Conservation (phyloP, 805 yeast species). For the Saccharomycopsis guyanensis region DNA sequence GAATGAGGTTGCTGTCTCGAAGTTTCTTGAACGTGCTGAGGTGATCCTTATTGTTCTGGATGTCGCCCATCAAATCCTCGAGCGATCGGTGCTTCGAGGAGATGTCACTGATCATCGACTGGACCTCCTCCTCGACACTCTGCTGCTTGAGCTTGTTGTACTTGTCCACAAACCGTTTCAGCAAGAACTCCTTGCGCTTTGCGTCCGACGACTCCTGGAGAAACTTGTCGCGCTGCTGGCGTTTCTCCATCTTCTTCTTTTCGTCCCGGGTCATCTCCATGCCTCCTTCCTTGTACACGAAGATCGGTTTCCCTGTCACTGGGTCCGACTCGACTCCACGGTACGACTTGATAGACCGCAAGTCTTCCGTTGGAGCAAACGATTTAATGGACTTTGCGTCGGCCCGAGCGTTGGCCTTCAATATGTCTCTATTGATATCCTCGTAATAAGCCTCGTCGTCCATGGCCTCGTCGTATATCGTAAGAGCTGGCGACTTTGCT, state of each 20-base stretch:
- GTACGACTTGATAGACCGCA: slow-evolving; percentile 8
- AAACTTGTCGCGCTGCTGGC: slow-evolving; percentile 6
- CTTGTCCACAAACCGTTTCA: slow-evolving; percentile 5
- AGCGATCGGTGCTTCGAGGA: slow-evolving; percentile 5
- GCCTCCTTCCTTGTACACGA: slow-evolving; percentile 12
- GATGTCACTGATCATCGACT: slow-evolving; percentile 2
- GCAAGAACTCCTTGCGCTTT: slow-evolving; percentile 12
- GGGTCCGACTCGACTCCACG: slow-evolving; percentile 15
- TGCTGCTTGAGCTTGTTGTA: slow-evolving; percentile 1
- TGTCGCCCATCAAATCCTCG: slow-evolving; percentile 8
- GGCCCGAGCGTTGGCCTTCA: slow-evolving; percentile 15
- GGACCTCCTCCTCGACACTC: slow-evolving; percentile 3
- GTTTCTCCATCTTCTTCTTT: slow-evolving; percentile 4
- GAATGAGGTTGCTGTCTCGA: slow-evolving; percentile 6
- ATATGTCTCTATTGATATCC: slow-evolving; percentile 15
- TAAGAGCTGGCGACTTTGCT: slow-evolving; percentile 10
- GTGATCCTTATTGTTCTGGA: slow-evolving; percentile 3
- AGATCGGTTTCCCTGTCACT: slow-evolving; percentile 16
- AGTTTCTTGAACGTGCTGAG: slow-evolving; percentile 3
- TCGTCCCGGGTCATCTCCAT: slow-evolving; percentile 1
- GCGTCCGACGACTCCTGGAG: slow-evolving; percentile 7
- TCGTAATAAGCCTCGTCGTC: slow-evolving; percentile 16
- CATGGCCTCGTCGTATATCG: slow-evolving; percentile 3
- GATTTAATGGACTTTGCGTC: slow-evolving; percentile 18
- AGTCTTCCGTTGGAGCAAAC: slow-evolving; percentile 3